phyloP scores from a whole-genome alignment of 768 basidiomycete species.

The Mycena amicta region DNA sequence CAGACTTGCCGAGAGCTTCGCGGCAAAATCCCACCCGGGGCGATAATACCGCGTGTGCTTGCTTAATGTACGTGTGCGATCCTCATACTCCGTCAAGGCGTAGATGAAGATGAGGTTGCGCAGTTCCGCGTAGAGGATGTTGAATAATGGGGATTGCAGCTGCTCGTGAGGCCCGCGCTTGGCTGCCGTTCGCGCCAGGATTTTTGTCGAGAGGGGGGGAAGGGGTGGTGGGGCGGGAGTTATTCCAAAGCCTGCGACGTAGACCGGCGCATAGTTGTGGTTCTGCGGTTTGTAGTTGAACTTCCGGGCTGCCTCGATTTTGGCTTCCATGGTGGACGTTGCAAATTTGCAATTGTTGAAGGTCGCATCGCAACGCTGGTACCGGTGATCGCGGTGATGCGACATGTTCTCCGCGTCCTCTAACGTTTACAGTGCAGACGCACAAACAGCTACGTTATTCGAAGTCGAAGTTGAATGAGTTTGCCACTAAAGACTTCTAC shows the following conservation, averaged over 20 bases:
- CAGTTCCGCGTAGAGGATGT: slow-evolving; percentile 21
- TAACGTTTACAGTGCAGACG: background rate
- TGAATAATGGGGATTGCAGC: slow-evolving; percentile 21
- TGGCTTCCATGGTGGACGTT: background rate
- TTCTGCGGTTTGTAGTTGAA: background rate
- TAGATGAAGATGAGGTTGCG: slow-evolving; percentile 26
- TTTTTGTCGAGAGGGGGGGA: slow-evolving; percentile 3
- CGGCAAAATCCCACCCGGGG: slow-evolving; percentile 21
- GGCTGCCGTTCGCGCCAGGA: background rate
- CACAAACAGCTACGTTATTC: no score
- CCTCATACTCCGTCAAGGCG: slow-evolving; percentile 23
- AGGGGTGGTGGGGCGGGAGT: background rate
- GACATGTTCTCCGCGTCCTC: background rate
- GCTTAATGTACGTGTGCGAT: slow-evolving; percentile 16
- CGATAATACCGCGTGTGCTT: slow-evolving; percentile 23
- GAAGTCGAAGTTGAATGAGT: no score
- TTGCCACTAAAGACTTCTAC: no score
- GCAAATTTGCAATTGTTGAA: no score
- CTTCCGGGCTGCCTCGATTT: background rate
- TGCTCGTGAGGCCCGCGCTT: slow-evolving; percentile 10
- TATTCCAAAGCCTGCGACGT: background rate
- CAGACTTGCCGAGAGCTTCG: slow-evolving; percentile 20
- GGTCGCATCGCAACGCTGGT: no score
- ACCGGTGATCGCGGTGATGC: background rate
- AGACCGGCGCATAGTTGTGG: background rate